Evolutionary conservation across 257 asterid species (phyloP), one percentile per base, ranked within the genome.

Genomic region (Thymus mandschuricus): DNA sequence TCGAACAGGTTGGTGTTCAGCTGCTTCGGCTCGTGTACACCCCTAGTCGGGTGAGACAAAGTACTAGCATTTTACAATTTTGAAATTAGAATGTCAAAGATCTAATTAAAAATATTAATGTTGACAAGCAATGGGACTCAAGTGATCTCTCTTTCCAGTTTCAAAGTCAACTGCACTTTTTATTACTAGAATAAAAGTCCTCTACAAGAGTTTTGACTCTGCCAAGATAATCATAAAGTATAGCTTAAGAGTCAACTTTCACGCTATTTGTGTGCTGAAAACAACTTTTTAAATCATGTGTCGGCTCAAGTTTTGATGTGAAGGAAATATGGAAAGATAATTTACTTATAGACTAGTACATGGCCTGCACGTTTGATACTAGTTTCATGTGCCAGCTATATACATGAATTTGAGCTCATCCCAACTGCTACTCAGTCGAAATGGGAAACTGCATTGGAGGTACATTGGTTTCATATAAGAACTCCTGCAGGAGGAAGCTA

Each of bases 401-500:
- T 63, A 44, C 11, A 63, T 64, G 46, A 33, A 6, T 49, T 52
- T n/a, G 60, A 69, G 49, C 50, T 35, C 30, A 44, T 65, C 43
- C 52, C 30, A 59, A 46, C 41, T 15, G 64, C 21, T 21, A 10
- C 28, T 57, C 74, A 67, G 41, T 59, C 75, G 59, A 55, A 64
- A 78, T 78, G 85, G 83, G 85, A 6, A 79, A 79, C 65, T 75
- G 75, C 76, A 33, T 79, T 51, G 31, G 52, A 30, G 33, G 31
- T 31, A 10, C 60, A 66, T 52, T 27, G 28, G 3, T 29, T 43
- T 66, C 50, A 30, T 76, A 55, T 30, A 41, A 67, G 40, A 49
- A 64, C 54, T 8, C 34, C 43, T 10, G 48, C 69, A 44, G 45
- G 70, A 48, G 45, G 8, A 30, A 51, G 48, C 3, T 11, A 10